Conservation (phyloP, 768 basidiomycete genomes). For the Mycena filopes region DNA sequence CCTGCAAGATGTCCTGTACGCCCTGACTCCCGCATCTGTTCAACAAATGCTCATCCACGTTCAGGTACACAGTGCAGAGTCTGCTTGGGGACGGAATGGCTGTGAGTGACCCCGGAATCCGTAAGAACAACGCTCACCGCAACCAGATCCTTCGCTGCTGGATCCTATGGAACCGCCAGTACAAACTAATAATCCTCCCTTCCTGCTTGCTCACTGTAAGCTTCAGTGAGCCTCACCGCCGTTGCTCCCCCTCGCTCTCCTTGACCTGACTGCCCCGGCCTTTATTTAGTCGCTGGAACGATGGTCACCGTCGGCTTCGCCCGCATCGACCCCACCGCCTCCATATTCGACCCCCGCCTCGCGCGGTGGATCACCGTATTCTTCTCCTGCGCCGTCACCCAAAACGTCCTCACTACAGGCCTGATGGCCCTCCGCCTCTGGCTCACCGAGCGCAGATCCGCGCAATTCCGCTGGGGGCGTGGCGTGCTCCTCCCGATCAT, state of each 20-base stretch:
- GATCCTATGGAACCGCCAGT: slow-evolving; percentile 33
- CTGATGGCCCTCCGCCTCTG: slow-evolving; percentile 38
- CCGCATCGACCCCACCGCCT: slow-evolving; percentile 18
- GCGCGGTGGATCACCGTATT: slow-evolving; percentile 34
- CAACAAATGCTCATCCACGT: no score
- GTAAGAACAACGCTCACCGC: no score
- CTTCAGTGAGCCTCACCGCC: slow-evolving; percentile 18
- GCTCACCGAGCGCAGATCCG: slow-evolving; percentile 21
- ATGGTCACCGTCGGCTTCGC: slow-evolving; percentile 30
- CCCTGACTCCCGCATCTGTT: not conserved
- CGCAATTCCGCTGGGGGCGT: slow-evolving; percentile 18
- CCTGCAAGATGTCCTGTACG: slow-evolving; percentile 30
- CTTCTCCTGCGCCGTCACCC: slow-evolving; percentile 33
- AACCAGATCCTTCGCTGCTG: slow-evolving; percentile 23
- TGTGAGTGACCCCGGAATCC: slow-evolving; percentile 3
- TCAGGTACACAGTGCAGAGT: slow-evolving; percentile 32
- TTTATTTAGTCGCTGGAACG: slow-evolving; percentile 35
- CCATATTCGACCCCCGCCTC: slow-evolving; percentile 30
- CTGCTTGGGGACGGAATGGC: slow-evolving; percentile 34
- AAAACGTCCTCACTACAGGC: slow-evolving; percentile 36
- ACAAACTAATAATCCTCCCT: slow-evolving; percentile 28
- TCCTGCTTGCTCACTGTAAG: slow-evolving; percentile 29
- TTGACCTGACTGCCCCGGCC: no score
- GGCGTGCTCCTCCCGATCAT: slow-evolving; percentile 28
- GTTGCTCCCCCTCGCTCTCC: no score